Conservation (phyloP, 371 early-diverging fungal species). For the Mucor circinelloides region DNA sequence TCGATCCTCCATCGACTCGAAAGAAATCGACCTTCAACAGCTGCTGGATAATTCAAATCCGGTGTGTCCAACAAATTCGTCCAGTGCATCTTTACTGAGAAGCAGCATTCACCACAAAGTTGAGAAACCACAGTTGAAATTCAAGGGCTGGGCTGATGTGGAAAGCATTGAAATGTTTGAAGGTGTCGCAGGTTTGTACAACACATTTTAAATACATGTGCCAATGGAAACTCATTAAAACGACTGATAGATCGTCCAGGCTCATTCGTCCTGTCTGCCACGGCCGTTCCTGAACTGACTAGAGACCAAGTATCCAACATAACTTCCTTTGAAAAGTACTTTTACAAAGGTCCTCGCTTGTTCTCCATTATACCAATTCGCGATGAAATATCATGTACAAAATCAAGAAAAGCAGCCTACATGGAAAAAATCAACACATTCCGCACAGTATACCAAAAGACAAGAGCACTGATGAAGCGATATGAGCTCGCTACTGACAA, state of each 20-base stretch:
- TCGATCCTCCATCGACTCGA: slow-evolving; percentile 38
- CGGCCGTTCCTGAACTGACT: slow-evolving; percentile 9
- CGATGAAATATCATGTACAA: background rate
- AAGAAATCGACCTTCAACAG: slow-evolving; percentile 20
- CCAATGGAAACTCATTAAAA: background rate
- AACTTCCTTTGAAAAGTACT: slow-evolving; percentile 37
- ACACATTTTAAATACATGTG: background rate
- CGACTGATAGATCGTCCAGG: slow-evolving; percentile 21
- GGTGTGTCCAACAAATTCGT: background rate
- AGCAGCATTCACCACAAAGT: background rate
- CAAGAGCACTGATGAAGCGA: slow-evolving; percentile 31
- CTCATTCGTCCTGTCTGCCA: slow-evolving; percentile 37
- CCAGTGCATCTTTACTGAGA: background rate
- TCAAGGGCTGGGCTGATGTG: slow-evolving; percentile 53
- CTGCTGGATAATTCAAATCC: background rate
- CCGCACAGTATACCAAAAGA: slow-evolving; percentile 19
- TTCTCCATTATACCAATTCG: slow-evolving; percentile 25
- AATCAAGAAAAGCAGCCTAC: slow-evolving; percentile 3
- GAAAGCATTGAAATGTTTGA: slow-evolving; percentile 46
- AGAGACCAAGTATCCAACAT: slow-evolving; percentile 16
- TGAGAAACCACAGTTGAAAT: slow-evolving; percentile 29
- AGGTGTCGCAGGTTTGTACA: slow-evolving; percentile 36
- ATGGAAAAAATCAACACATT: slow-evolving; percentile 19
- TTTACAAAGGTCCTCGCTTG: slow-evolving; percentile 37
- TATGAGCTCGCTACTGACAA: slow-evolving; percentile 22